Conservation (phyloP, 495 filamentous ascomycete genomes). For the Lasiosphaeria hispida region DNA sequence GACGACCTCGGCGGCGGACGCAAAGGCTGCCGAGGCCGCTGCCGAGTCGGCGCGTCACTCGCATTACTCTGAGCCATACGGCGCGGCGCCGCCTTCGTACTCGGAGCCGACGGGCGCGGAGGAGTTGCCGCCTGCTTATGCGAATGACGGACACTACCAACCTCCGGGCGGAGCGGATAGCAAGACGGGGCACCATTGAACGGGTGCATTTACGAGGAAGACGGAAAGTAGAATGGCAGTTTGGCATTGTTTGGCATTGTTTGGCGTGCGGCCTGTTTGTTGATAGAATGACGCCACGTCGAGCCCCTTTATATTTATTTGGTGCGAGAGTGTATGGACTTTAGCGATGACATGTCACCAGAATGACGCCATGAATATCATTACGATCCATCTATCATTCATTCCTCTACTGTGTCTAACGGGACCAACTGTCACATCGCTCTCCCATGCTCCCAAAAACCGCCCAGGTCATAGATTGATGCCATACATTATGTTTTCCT, state of each 20-base stretch:
- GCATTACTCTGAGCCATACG: slow-evolving; percentile 12
- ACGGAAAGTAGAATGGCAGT: background rate
- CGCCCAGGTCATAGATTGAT: too few species aligned
- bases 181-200: slow-evolving; percentile 21
- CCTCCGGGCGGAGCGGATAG: slow-evolving; percentile 10
- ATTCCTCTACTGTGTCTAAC: too few species aligned
- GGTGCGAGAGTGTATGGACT: too few species aligned
- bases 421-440: too few species aligned
- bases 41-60: slow-evolving; percentile 13
- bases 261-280: background rate
- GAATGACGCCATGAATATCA: too few species aligned
- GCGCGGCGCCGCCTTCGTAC: slow-evolving; percentile 14
- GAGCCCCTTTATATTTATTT: too few species aligned
- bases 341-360: too few species aligned
- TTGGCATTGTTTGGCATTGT: slow-evolving; percentile 1
- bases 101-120: background rate
- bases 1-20: slow-evolving; percentile 7
- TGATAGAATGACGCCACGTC: background rate
- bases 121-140: slow-evolving; percentile 30
- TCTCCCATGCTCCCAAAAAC: too few species aligned
- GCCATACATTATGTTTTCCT: too few species aligned
- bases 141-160: slow-evolving; percentile 12
- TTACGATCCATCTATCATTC: too few species aligned
- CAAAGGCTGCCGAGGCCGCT: slow-evolving; percentile 30
- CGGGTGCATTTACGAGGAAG: background rate